phyloP scores from a whole-genome alignment of 2,329 filamentous ascomycete species.

The Clarireedia homoeocarpa region DNA sequence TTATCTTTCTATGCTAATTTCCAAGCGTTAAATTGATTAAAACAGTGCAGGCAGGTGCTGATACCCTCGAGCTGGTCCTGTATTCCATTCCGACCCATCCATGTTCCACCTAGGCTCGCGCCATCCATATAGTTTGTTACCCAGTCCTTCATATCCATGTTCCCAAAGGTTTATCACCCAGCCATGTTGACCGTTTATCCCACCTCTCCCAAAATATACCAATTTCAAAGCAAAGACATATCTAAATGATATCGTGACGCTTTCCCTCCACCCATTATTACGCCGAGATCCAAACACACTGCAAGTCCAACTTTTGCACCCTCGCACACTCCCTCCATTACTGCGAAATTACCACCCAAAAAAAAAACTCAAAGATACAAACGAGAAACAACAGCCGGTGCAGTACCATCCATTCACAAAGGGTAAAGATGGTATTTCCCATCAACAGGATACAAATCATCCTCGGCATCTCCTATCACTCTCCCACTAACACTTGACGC shows the following conservation, averaged over 20 bases:
- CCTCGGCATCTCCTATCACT: not conserved
- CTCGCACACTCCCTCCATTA: too few species aligned
- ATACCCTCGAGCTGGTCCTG: too few species aligned
- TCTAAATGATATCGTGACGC: not conserved
- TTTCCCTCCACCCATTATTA: not conserved
- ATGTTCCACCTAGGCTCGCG: not conserved
- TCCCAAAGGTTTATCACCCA: not conserved
- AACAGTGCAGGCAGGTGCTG: too few species aligned
- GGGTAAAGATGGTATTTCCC: conserved; percentile 23
- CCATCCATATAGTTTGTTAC: not conserved
- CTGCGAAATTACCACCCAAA: not conserved
- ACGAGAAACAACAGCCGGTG: not conserved
- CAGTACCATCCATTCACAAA: not conserved
- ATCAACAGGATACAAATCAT: conserved; percentile 16
- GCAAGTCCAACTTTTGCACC: too few species aligned
- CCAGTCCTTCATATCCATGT: not conserved
- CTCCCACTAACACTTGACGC: not conserved
- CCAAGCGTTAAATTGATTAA: too few species aligned
- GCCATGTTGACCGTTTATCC: not conserved
- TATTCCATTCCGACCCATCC: not conserved
- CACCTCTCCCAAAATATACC: not conserved
- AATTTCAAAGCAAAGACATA: not conserved
- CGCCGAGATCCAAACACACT: too few species aligned
- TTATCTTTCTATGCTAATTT: too few species aligned
- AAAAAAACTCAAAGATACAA: not conserved